Conservation (phyloP, 192 early-diverging fungal species). For the Jimgerdemannia flammicorona region DNA sequence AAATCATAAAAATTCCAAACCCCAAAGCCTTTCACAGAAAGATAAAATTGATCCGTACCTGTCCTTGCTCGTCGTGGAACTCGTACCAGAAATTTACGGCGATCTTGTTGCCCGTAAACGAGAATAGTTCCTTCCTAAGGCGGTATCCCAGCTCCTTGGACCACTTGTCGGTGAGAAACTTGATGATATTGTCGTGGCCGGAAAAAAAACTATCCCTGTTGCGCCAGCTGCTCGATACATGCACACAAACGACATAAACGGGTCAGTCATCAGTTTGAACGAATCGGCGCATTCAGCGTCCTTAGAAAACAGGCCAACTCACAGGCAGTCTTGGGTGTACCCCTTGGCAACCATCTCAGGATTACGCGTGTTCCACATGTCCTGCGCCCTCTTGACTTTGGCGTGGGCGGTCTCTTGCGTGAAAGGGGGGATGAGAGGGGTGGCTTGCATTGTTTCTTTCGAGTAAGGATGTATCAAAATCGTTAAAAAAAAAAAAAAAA, state of each 20-base stretch:
- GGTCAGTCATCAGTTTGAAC: too few species aligned
- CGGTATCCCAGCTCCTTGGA: slow-evolving; percentile 34
- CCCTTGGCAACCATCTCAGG: slow-evolving; percentile 23
- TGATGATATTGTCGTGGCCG: slow-evolving; percentile 26
- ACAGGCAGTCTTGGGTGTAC: slow-evolving; percentile 17
- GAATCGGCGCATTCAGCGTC: too few species aligned
- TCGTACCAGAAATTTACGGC: slow-evolving; percentile 52
- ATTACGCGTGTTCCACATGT: slow-evolving; percentile 33
- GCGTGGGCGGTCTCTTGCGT: slow-evolving; percentile 22
- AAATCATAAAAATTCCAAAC: background rate
- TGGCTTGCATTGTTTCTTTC: too few species aligned
- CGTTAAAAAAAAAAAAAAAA: too few species aligned
- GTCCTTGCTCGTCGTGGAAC: slow-evolving; percentile 25
- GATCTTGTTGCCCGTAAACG: slow-evolving; percentile 38
- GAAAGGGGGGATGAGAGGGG: slow-evolving; percentile 18
- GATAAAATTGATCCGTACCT: slow-evolving; percentile 8
- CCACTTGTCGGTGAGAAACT: slow-evolving; percentile 40
- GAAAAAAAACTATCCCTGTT: slow-evolving; percentile 37
- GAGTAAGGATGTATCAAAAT: too few species aligned
- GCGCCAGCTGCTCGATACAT: slow-evolving; percentile 23
- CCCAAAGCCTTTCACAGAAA: too few species aligned
- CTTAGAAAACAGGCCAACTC: background rate
- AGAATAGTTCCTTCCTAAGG: slow-evolving; percentile 45
- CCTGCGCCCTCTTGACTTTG: slow-evolving; percentile 36
- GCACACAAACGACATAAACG: too few species aligned